Base-by-base conservation (phyloP, 225 moss, liverwort and hornwort genomes). In the Thuidium tamariscinum region DNA sequence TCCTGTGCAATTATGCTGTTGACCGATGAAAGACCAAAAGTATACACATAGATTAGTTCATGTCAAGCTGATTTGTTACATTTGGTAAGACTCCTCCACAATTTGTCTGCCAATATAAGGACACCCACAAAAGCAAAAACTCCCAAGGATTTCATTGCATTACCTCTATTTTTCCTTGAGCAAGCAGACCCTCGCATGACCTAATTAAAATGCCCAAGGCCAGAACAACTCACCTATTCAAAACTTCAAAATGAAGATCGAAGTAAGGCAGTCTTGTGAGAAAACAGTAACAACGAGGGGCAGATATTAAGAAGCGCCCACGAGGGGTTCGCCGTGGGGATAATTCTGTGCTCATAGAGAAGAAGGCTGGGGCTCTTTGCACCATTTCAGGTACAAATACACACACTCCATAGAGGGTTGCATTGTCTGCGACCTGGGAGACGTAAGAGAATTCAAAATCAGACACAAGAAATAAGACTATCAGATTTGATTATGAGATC, bases 1-100 rank as follows among this genome's bases (percentile, higher is more conserved):
- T 98, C 98, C 89, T 98, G 98, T 59, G 98, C 98, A 89, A 98
- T 98, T 62, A 98, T 98, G 91, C 98, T 98, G 93, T 89, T 82
- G 82, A 81, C 54, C 64, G 77, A 82, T 52, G 49, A 86, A 52
- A 84, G 39, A 63, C 32, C n/a, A 83, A 61, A 57, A 39, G 59
- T n/a, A 62, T 60, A 54, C 37, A 34, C 22, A 76, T 26, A 65
- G 49, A 83, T 89, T 73, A 91, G 70, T 77, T 66, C 83, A 74
- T 66, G 57, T 82, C 62, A n/a, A 88, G 56, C 11, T 41, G 20
- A 48, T 17, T 30, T 76, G 69, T 12, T 62, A 75, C 55, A 70
- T 48, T 73, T 44, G 44, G 7, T 17, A 39, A 44, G 19, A 52
- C 23, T 87, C 41, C 27, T 68, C 61, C 25, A 78, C 18, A 34